Base-by-base conservation (phyloP, 208 protist genomes). In the Leishmania aethiopica region DNA sequence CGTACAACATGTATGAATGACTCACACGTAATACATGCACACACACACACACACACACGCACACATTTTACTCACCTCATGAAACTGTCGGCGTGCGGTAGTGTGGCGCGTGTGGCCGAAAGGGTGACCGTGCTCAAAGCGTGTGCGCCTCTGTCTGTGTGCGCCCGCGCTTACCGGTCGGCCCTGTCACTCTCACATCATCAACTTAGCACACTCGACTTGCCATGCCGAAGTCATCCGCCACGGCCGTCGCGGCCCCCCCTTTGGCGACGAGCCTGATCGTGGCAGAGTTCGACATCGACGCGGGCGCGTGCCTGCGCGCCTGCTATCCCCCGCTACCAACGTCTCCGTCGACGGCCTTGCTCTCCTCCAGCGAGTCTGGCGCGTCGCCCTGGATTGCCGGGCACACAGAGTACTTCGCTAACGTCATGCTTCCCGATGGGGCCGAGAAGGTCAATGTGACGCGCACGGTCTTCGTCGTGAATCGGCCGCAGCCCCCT, bases 221-320 rank as follows among this genome's bases (percentile, higher is more conserved):
- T 25, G 72, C 72, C 17, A 78, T 78, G 74, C 74, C 40, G 37
- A 60, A 45, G 53, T 67, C 74, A 22, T 15, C 17, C 22, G 22
- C 53, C 3, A 17, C 37, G 55, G n/a, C 74, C 22, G 74, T 78
- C 35, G 37, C 69, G 37, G 78, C 84, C n/a, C 78, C 79, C 40
- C 84, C 53, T 19, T 77, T 92, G 40, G 88, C 88, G 17, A 82
- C 79, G 1, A 79, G 82, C 37, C 77, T 94, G 7, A 85, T 95
- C 45, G 80, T 96, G 19, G 91, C 91, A 1, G 93, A 96, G 86
- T 96, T 96, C 78, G 93, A 95, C 79, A 93, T 95, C 45, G 93
- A 96, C 77, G 91, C 75, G 1, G 92, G 93, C 6, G 85, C 92
- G 35, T 91, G 86, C 74, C 75, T 96, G 64, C 91, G 93, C 53